A percentile compares a stretch with the other conserved stretches of the same genome.
phyloP scores from a whole-genome alignment of 2,329 filamentous ascomycete species.

The Moelleriella libera region DNA sequence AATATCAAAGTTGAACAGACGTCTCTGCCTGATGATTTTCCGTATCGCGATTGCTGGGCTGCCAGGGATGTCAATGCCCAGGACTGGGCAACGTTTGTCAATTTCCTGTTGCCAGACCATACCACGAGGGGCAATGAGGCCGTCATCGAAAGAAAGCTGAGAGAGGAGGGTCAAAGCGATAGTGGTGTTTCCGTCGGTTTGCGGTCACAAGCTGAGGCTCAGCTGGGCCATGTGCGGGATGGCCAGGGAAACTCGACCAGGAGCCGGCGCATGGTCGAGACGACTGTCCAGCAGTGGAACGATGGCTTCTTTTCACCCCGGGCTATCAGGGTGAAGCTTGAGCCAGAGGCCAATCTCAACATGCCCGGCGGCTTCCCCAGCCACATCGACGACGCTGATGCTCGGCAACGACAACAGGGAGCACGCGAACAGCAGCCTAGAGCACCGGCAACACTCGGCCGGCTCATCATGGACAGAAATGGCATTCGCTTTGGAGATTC shows the following conservation, averaged over 20 bases:
- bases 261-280: conserved; percentile 17
- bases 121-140: conserved; percentile 27
- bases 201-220: conserved; percentile 21
- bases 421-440: no score
- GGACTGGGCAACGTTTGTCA: conserved; percentile 47
- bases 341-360: conserved; percentile 7
- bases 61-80: conserved; percentile 30
- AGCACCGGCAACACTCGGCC: no score
- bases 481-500: no score
- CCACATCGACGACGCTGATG: not conserved
- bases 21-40: conserved; percentile 27
- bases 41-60: conserved; percentile 23
- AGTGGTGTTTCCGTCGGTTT: conserved; percentile 9
- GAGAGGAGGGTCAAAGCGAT: conserved; percentile 21
- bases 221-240: conserved; percentile 21
- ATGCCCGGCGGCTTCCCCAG: conserved; percentile 13
- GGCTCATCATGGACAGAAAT: no score
- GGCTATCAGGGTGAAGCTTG: conserved; percentile 26
- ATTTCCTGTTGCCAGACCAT: conserved; percentile 38
- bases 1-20: conserved; percentile 17
- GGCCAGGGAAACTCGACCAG: conserved; percentile 10
- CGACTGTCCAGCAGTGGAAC: conserved; percentile 40
- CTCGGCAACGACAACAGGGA: no score
- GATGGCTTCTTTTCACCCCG: conserved; percentile 38
- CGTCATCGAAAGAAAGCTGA: conserved; percentile 33